Percentiles rank a stretch among this genome's conserved stretches.
Conservation (phyloP, 306 rosid genomes). For the Castanopsis chinensis region DNA sequence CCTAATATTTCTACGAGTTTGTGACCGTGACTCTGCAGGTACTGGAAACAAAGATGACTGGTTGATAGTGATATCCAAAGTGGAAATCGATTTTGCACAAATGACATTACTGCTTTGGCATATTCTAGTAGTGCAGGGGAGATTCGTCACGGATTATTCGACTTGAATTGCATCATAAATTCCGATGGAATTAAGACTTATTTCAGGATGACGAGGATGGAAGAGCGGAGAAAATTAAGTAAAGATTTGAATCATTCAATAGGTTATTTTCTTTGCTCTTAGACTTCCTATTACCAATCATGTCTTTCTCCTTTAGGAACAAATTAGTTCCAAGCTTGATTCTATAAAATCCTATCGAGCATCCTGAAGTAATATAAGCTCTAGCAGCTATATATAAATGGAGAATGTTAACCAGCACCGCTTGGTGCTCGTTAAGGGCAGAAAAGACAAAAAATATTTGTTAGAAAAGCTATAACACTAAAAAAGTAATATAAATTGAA, state of each 20-base stretch:
- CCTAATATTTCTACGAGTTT: neutral
- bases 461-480: no score
- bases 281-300: no score
- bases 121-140: neutral
- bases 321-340: no score
- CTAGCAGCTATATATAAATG: no score
- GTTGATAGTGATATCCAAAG: constrained; percentile 5
- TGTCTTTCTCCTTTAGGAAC: no score
- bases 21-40: neutral
- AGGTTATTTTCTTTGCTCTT: neutral
- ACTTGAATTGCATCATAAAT: neutral
- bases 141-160: constrained; percentile 5
- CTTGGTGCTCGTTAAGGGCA: no score
- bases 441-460: no score
- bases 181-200: no score
- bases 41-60: neutral
- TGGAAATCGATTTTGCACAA: constrained; percentile 15
- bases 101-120: constrained; percentile 5
- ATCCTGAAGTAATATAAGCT: neutral
- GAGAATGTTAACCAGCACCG: no score
- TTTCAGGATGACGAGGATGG: neutral
- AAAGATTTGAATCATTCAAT: neutral
- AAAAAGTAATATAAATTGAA: no score
- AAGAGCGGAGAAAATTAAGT: neutral
- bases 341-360: neutral